Percentiles rank a stretch among this genome's conserved stretches.
These are phyloP conservation scores for Graphiopsis chlorocephala DNA, from an alignment of 2,329 filamentous ascomycete species.

Conservation along the genomic window DNA sequence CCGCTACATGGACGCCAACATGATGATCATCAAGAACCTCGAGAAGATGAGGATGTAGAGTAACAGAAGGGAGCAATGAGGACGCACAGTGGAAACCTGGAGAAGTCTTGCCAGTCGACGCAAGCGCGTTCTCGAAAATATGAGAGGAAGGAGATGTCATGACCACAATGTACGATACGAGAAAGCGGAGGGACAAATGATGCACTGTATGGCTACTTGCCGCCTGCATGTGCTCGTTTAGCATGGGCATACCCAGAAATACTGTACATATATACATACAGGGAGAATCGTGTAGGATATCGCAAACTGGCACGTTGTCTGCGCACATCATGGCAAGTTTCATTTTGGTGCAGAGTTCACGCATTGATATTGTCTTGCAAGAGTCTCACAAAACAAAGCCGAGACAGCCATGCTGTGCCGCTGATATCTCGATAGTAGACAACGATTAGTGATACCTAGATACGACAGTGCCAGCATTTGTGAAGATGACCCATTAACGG, in stretches of 20 bases:
- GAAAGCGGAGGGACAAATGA: not conserved
- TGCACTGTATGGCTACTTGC: not conserved
- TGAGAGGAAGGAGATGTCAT: not conserved
- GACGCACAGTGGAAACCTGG: not conserved
- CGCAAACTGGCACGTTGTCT: not conserved
- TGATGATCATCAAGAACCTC: conserved; percentile 80
- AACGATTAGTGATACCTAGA: not conserved
- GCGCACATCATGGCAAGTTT: not conserved
- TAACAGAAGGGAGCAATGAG: not conserved
- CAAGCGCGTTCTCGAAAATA: not conserved
- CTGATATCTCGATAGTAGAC: not conserved
- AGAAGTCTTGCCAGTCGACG: not conserved
- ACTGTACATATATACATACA: not conserved
- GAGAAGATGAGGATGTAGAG: conserved; percentile 53
- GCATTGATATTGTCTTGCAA: not conserved
- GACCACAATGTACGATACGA: conserved; percentile 14
- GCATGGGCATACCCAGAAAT: not conserved
- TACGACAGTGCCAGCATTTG: not conserved
- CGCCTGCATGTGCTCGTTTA: not conserved
- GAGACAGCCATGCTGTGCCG: not conserved
- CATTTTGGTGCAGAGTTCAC: not conserved
- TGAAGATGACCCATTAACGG: too few relatives aligned
- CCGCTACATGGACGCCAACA: conserved; percentile 85
- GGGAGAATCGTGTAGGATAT: not conserved
- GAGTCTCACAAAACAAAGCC: not conserved